Percentiles rank a stretch among this genome's conserved stretches.
Conservation (phyloP, 768 basidiomycete species). For the Mycena rosella region DNA sequence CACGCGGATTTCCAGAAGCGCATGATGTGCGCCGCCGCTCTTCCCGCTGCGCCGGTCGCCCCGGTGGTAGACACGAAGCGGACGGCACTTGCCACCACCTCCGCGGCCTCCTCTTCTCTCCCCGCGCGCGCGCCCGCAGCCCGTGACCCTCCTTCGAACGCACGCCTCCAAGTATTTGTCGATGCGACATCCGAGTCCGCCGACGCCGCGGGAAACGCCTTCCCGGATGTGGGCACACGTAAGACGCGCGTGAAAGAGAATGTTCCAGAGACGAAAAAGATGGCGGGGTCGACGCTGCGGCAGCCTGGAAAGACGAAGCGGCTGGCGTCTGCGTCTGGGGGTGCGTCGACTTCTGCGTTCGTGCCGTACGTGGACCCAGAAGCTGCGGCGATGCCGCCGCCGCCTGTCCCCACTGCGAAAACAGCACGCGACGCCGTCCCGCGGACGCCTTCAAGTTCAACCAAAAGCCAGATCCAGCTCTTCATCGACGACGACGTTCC, state of each 20-base stretch:
- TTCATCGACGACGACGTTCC: constrained; percentile 53
- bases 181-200: constrained; percentile 69
- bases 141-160: constrained; percentile 58
- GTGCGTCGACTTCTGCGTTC: constrained; percentile 55
- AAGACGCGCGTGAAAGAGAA: constrained; percentile 87
- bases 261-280: constrained; percentile 75
- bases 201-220: constrained; percentile 60
- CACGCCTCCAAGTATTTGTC: constrained; percentile 77
- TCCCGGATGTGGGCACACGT: constrained; percentile 82
- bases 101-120: constrained; percentile 51
- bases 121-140: constrained; percentile 47
- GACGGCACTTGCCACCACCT: constrained; percentile 59
- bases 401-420: constrained; percentile 46
- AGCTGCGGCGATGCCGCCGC: constrained; percentile 61
- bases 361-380: constrained; percentile 74
- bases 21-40: constrained; percentile 74
- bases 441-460: constrained; percentile 44
- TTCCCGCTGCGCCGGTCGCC: constrained; percentile 48
- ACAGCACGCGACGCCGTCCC: constrained; percentile 31
- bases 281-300: constrained; percentile 74
- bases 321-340: constrained; percentile 57
- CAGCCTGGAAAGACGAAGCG: constrained; percentile 71
- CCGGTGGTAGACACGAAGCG: constrained; percentile 51
- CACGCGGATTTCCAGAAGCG: constrained; percentile 93
- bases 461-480: constrained; percentile 50